A percentile compares a stretch with the other conserved stretches of the same genome.
Evolutionary conservation across 2,329 filamentous ascomycete species (phyloP).

Genomic region (Ceratocystis ficicola): DNA sequence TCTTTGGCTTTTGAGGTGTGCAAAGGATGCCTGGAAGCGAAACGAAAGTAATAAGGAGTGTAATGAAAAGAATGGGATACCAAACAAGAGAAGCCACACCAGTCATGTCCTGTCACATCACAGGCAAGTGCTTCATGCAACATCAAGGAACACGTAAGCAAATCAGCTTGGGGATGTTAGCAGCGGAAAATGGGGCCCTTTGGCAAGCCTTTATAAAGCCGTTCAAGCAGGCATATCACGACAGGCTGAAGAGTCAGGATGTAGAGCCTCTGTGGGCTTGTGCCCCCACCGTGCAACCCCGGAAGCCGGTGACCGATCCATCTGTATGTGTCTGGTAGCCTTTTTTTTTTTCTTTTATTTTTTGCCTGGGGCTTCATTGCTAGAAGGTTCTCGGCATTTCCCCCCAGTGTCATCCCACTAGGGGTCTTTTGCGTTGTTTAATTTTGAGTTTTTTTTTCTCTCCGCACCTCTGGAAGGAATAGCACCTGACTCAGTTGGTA

Average conservation of each 20-base stretch:
- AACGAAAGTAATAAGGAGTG: not conserved
- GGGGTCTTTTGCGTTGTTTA: conserved; percentile 5
- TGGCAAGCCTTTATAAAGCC: too few species aligned
- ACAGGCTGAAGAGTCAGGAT: not conserved
- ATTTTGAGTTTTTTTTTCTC: not conserved
- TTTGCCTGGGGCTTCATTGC: not conserved
- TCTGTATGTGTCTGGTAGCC: not conserved
- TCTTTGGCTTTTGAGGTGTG: not conserved
- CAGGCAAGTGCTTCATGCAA: not conserved
- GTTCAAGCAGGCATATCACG: too few species aligned
- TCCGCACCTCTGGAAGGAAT: not conserved
- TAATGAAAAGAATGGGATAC: conserved; percentile 1
- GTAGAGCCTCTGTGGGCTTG: not conserved
- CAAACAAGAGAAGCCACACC: not conserved
- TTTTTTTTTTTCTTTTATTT: not conserved
- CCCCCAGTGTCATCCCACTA: not conserved
- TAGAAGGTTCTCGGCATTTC: not conserved
- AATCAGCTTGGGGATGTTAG: not conserved
- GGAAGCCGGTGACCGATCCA: not conserved
- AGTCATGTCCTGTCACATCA: not conserved
- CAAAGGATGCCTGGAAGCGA: not conserved
- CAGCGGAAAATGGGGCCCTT: too few species aligned
- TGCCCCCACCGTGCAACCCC: not conserved
- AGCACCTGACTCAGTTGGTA: not conserved
- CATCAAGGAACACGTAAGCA: not conserved